phyloP scores from a whole-genome alignment of 1,284 basidiomycete genomes.

The Mrakiaceae sp. region DNA sequence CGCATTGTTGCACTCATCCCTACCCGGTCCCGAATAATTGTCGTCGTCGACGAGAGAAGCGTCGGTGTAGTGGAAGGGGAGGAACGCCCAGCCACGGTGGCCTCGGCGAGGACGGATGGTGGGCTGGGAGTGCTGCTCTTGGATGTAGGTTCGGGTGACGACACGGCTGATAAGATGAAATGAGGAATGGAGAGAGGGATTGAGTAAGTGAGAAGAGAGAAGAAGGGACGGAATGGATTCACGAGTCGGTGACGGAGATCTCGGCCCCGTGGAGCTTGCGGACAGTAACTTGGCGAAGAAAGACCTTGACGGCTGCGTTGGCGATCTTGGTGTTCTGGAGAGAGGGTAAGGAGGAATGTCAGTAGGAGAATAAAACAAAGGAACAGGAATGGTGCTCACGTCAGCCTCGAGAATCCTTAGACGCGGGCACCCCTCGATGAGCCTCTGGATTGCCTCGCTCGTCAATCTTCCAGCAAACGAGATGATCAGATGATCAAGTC shows the following conservation, averaged over 20 bases:
- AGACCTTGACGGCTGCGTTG: constrained; percentile 51
- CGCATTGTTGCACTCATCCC: constrained; percentile 60
- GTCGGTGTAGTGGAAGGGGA: constrained; percentile 27
- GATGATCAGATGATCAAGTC: constrained; percentile 59
- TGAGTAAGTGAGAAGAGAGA: neutral
- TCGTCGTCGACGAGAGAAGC: neutral
- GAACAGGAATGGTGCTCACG: constrained; percentile 24
- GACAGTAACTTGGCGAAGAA: constrained; percentile 46
- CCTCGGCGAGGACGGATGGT: constrained; percentile 56
- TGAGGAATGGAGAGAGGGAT: constrained; percentile 51
- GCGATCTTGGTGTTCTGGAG: constrained; percentile 53
- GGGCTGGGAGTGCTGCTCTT: constrained; percentile 39
- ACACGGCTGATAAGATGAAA: constrained; percentile 43
- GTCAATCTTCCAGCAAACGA: constrained; percentile 55
- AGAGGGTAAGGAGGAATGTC: neutral
- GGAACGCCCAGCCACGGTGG: constrained; percentile 55
- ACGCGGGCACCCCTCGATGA: constrained; percentile 53
- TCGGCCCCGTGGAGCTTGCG: neutral
- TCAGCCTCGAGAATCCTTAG: constrained; percentile 62
- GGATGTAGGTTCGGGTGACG: constrained; percentile 43
- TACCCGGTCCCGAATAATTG: constrained; percentile 41
- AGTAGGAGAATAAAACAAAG: neutral
- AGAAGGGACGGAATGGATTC: neutral
- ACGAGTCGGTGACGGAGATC: constrained; percentile 23
- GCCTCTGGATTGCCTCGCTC: constrained; percentile 49